A percentile compares a stretch with the other conserved stretches of the same genome.
phyloP scores from a whole-genome alignment of 1,284 basidiomycete genomes.

The Leccinum huronense region DNA sequence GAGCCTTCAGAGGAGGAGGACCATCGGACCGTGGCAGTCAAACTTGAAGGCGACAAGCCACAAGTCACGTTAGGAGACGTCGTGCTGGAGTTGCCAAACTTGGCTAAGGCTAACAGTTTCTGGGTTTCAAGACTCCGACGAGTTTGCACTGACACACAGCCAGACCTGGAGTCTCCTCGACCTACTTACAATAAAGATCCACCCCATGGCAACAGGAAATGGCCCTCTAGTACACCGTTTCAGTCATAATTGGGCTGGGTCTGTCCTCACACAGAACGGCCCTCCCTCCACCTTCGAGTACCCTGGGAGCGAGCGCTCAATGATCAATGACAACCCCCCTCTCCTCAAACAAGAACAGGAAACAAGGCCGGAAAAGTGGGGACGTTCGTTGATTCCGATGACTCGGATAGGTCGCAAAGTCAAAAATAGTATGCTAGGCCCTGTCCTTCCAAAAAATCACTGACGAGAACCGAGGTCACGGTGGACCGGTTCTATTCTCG shows the following conservation, averaged over 20 bases:
- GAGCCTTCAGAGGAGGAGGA: too few relatives aligned
- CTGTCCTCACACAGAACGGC: conserved; percentile 28
- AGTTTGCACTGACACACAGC: conserved; percentile 15
- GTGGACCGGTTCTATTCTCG: conserved; percentile 19
- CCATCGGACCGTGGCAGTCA: too few relatives aligned
- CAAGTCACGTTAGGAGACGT: too few relatives aligned
- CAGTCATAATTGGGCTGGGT: conserved; percentile 33
- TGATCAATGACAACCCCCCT: conserved; percentile 39
- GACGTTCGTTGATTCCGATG: conserved; percentile 24
- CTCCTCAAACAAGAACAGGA: conserved; percentile 27
- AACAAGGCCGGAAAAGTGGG: conserved; percentile 35
- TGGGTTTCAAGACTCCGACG: too few relatives aligned
- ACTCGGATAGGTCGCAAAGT: conserved; percentile 46
- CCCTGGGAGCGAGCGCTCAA: conserved; percentile 55
- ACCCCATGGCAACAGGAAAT: conserved; percentile 24
- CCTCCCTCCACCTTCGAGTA: conserved; percentile 66
- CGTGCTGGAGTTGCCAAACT: too few relatives aligned
- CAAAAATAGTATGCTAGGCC: conserved; percentile 31
- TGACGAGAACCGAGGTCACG: conserved; percentile 34
- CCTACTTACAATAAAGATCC: conserved; percentile 35
- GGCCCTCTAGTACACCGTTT: conserved; percentile 40
- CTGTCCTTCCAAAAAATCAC: conserved; percentile 9
- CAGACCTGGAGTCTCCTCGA: conserved; percentile 22
- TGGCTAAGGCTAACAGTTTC: too few relatives aligned
- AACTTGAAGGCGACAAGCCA: too few relatives aligned